Base-by-base conservation (phyloP, 352 stramenopile genomes). In the Plasmopara muralis region DNA sequence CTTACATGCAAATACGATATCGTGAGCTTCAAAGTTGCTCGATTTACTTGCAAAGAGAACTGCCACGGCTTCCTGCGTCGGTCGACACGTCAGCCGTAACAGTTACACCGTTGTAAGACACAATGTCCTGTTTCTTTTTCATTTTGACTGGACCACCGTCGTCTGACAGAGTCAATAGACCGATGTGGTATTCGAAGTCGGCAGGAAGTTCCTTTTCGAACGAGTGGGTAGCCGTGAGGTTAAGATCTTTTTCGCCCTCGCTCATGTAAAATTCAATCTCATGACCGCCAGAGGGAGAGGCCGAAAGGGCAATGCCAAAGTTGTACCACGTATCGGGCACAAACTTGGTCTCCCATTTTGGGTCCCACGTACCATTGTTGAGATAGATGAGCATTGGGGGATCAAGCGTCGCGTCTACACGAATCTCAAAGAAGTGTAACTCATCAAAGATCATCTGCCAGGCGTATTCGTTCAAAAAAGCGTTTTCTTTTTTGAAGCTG, bases 131-230 rank as follows among this genome's bases (percentile, higher is more conserved):
- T 14, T 50, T 60, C 2, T 59, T 50, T 4, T 62, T 67, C 70
- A 84, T n/a, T n/a, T n/a, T 75, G 52, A 62, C 47, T 10, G 70
- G 68, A 5, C 53, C 59, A 13, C 60, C 53, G 69, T 72, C 39
- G 70, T 75, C 53, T 77, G 60, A 43, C 77, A 37, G 62, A 37
- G 68, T 81, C 55, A 81, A 57, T 46, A 81, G 55, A 20, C 68
- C 70, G 38, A 62, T 75, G 62, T 81, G 70, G 49, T 77, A 64
- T 47, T 77, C 68, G n/a, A n/a, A n/a, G n/a, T n/a, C n/a, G n/a
- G n/a, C n/a, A n/a, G n/a, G n/a, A n/a, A n/a, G n/a, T n/a, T n/a
- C n/a, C n/a, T n/a, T n/a, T 38, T 67, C 54, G 43, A 50, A 64
- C 31, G 40, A 55, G 9, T 55, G 57, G 10, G 61, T 67, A 14